Evolutionary conservation across 495 filamentous ascomycete genomes (phyloP).

Genomic region (Lophiostoma macrostomum): DNA sequence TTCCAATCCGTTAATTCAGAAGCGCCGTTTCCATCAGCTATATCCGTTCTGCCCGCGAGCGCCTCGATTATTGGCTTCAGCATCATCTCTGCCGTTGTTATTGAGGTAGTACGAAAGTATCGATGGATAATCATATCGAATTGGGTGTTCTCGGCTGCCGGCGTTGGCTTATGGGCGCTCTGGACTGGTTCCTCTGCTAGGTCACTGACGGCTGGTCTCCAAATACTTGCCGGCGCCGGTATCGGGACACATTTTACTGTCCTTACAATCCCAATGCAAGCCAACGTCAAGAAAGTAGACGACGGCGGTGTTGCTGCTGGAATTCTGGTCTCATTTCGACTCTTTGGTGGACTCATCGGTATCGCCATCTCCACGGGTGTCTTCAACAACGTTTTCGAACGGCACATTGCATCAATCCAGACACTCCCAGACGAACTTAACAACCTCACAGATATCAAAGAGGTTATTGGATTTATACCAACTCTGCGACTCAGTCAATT

Average conservation of each 20-base stretch:
- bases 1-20: conserved; percentile 42
- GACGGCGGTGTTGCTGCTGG: conserved; percentile 44
- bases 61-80: conserved; percentile 24
- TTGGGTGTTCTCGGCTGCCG: conserved; percentile 35
- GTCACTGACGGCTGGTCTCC: conserved; percentile 25
- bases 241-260: conserved; percentile 32
- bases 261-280: conserved; percentile 38
- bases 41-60: conserved; percentile 6
- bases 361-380: conserved; percentile 39
- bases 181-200: conserved; percentile 1
- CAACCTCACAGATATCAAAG: neutral
- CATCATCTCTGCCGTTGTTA: conserved; percentile 29
- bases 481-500: neutral
- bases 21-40: conserved; percentile 16
- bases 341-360: conserved; percentile 44
- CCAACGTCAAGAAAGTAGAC: conserved; percentile 40
- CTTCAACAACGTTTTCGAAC: conserved; percentile 38
- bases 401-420: neutral
- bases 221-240: conserved; percentile 38
- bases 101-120: conserved; percentile 34
- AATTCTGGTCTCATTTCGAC: conserved; percentile 40
- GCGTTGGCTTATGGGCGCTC: conserved; percentile 34
- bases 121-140: conserved; percentile 25
- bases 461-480: conserved; percentile 21
- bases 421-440: neutral